These are phyloP conservation scores for Trypanosoma avium DNA, from an alignment of 208 protist species.

Conservation along the genomic window DNA sequence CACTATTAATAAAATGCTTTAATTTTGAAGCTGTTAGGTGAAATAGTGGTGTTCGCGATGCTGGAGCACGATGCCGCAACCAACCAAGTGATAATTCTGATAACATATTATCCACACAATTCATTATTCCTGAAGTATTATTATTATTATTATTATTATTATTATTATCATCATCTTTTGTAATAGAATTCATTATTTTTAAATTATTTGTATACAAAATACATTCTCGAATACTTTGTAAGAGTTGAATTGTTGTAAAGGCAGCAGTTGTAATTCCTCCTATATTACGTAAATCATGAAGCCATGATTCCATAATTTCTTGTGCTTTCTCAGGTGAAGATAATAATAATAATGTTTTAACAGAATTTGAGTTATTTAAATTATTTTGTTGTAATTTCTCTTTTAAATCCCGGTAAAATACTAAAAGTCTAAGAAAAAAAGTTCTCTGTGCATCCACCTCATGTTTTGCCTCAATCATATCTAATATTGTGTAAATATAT, in stretches of 20 bases:
- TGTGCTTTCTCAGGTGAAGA: background rate
- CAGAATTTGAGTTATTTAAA: too few relatives aligned
- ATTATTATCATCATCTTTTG: too few relatives aligned
- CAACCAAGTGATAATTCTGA: conserved; percentile 24
- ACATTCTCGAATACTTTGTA: conserved; percentile 10
- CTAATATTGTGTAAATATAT: conserved; percentile 36
- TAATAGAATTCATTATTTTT: too few relatives aligned
- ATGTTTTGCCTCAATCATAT: conserved; percentile 25
- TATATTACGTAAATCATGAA: background rate
- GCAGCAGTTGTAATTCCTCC: conserved; percentile 16
- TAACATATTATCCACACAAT: conserved; percentile 13
- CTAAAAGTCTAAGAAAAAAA: conserved; percentile 46
- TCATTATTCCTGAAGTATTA: too few relatives aligned
- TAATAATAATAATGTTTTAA: background rate
- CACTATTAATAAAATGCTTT: background rate
- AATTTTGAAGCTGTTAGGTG: conserved; percentile 8
- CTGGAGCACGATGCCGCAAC: conserved; percentile 21
- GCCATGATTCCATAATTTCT: conserved; percentile 14
- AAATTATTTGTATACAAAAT: background rate
- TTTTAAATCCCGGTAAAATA: conserved; percentile 28
- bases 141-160: too few relatives aligned
- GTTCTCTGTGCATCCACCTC: conserved; percentile 30
- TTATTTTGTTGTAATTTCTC: background rate
- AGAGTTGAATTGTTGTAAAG: conserved; percentile 20
- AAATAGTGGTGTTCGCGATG: conserved; percentile 16